Percentiles rank a stretch among this genome's conserved stretches.
Evolutionary conservation across 345 rosid species (phyloP).

Genomic region (Gossypioides kirkii): DNA sequence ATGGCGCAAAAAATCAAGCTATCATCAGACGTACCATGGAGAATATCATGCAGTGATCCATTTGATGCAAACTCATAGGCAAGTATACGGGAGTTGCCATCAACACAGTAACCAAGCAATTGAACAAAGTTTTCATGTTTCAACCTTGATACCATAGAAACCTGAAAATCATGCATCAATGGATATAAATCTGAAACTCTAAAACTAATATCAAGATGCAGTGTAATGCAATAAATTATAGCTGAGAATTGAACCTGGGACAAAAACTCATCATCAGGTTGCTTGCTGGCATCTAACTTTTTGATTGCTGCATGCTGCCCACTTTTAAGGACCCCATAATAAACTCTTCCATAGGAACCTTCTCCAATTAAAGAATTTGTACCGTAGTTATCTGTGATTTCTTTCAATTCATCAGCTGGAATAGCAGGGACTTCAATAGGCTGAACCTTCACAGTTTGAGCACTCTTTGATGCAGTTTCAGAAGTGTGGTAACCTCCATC

Average conservation of each 20-base stretch:
- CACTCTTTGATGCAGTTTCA: conserved; percentile 47
- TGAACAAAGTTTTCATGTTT: conserved; percentile 66
- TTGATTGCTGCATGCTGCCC: conserved; percentile 56
- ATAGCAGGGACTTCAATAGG: conserved; percentile 71
- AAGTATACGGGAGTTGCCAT: conserved; percentile 61
- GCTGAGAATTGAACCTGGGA: conserved; percentile 32
- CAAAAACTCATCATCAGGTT: conserved; percentile 51
- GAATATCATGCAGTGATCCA: conserved; percentile 83
- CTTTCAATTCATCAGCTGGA: conserved; percentile 47
- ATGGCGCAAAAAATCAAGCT: background rate
- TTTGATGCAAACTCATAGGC: conserved; percentile 72
- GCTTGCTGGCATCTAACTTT: conserved; percentile 65
- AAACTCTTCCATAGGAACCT: conserved; percentile 77
- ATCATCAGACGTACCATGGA: conserved; percentile 45
- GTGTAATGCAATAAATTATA: background rate
- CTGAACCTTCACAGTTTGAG: conserved; percentile 53
- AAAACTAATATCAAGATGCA: background rate
- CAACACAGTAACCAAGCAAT: conserved; percentile 67
- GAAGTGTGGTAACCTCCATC: conserved; percentile 43
- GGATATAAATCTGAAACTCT: conserved; percentile 1
- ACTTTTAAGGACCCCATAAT: conserved; percentile 41
- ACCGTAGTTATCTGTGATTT: conserved; percentile 53
- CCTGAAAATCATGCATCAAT: conserved; percentile 33
- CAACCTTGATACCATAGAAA: conserved; percentile 76
- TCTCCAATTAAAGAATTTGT: conserved; percentile 59